These are phyloP conservation scores for Cordyceps cicadae DNA, from an alignment of 2,329 filamentous ascomycete genomes.

Conservation along the genomic window DNA sequence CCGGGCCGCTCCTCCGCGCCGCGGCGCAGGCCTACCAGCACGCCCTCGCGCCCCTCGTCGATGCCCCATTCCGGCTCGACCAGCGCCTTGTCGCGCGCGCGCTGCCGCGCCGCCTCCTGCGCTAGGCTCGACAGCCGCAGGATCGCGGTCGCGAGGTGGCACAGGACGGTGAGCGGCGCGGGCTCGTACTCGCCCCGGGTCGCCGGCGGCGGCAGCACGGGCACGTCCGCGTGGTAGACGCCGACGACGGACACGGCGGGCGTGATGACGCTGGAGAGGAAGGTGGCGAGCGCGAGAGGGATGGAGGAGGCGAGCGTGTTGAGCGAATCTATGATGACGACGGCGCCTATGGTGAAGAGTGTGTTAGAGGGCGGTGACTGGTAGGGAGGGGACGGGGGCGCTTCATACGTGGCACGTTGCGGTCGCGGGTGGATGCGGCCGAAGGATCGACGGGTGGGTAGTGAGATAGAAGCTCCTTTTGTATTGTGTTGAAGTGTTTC, in stretches of 20 bases:
- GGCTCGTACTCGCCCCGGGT: conserved; percentile 52
- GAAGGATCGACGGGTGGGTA: conserved; percentile 33
- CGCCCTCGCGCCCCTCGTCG: conserved; percentile 66
- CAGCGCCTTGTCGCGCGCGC: conserved; percentile 67
- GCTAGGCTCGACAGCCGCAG: conserved; percentile 64
- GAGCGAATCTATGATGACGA: conserved; percentile 75
- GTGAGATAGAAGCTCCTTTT: conserved; percentile 50
- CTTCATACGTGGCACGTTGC: conserved; percentile 36
- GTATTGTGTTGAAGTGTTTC: conserved; percentile 48
- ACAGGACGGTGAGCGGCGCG: conserved; percentile 61
- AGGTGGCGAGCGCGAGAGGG: conserved; percentile 52
- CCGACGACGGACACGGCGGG: conserved; percentile 65
- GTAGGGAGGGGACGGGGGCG: neutral
- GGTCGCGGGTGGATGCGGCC: conserved; percentile 24
- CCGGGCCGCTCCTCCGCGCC: conserved; percentile 23
- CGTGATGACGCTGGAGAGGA: conserved; percentile 60
- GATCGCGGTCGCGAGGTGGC: conserved; percentile 82
- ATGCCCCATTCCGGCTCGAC: conserved; percentile 73
- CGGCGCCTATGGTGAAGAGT: conserved; percentile 42
- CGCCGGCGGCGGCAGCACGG: conserved; percentile 36
- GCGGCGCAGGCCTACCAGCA: conserved; percentile 54
- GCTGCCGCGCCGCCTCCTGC: conserved; percentile 65
- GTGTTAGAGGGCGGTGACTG: conserved; percentile 14
- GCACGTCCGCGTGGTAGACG: conserved; percentile 76
- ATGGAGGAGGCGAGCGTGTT: conserved; percentile 52